phyloP scores from a whole-genome alignment of 2,329 filamentous ascomycete species.

The Leptosphaerulina australis region DNA sequence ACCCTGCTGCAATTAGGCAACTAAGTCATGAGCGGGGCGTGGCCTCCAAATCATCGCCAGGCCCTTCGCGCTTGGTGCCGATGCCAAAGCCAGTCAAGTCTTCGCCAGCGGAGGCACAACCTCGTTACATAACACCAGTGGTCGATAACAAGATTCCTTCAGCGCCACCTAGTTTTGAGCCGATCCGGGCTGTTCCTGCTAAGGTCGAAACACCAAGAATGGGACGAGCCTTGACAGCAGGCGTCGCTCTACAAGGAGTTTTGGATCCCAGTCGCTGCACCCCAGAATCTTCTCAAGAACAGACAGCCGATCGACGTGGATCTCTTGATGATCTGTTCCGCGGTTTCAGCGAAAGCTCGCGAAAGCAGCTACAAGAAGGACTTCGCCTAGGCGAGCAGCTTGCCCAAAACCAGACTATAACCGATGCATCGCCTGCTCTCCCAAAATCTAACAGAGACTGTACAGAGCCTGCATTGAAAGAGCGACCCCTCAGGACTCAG shows the following conservation, averaged over 20 bases:
- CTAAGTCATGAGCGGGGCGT: neutral
- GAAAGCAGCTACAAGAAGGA: conserved; percentile 47
- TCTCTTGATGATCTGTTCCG: conserved; percentile 47
- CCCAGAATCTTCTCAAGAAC: conserved; percentile 33
- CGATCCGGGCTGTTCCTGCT: conserved; percentile 20
- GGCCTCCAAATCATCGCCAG: conserved; percentile 13
- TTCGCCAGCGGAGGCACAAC: conserved; percentile 23
- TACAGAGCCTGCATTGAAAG: conserved; percentile 16
- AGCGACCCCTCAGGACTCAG: conserved; percentile 33
- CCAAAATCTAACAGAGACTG: conserved; percentile 28
- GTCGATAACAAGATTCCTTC: conserved; percentile 36
- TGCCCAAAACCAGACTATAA: conserved; percentile 31
- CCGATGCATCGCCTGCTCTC: conserved; percentile 21
- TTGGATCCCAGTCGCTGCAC: conserved; percentile 41
- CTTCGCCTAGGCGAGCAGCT: conserved; percentile 49
- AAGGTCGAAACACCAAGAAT: conserved; percentile 42
- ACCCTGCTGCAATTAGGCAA: conserved; percentile 7
- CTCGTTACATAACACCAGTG: conserved; percentile 38
- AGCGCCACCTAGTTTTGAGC: conserved; percentile 39
- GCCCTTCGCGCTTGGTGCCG: conserved; percentile 8
- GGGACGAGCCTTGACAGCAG: conserved; percentile 47
- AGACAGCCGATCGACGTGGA: conserved; percentile 28
- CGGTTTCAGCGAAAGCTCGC: conserved; percentile 49
- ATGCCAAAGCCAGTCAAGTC: conserved; percentile 11
- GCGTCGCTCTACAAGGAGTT: conserved; percentile 47